Base-by-base conservation (phyloP, 257 asterid species). In the Verbena officinalis region DNA sequence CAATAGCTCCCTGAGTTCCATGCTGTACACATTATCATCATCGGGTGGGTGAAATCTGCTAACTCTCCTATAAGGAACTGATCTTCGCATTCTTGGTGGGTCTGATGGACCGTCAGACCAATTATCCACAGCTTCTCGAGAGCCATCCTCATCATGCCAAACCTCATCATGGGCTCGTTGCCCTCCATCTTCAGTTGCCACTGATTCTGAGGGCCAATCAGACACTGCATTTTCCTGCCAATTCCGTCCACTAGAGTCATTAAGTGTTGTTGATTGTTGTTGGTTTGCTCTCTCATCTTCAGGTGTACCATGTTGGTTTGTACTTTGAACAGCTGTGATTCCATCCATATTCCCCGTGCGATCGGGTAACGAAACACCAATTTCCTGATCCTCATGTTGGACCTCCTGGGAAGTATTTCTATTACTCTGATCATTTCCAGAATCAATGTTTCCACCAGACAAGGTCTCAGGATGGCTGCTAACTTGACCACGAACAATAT, bases 1-100 rank as follows among this genome's bases (percentile, higher is more conserved):
- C 56, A 90, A 76, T 49, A 93, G 89, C 81, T 93, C 99, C 80
- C 99, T 86, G 74, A 93, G 99, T 77, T 93, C 99, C 90, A 93
- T 86, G 74, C 95, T 87, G 80, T 93, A 90, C 62, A 93, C 97
- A 73, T 83, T 90, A 65, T 93, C 97, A 48, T 90, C 99, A 59
- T 87, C 96, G 11, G 96, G 95, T 17, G 95, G 95, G 69, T 86
- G 94, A 76, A 90, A 93, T 80, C 97, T 77, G 74, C 84, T 63
- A 45, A 49, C 56, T 72, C 98, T 81, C 68, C 96, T 73, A 20
- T 59, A 39, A 23, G 85, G 83, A 72, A 73, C 67, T 24, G 96
- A 66, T 62, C 77, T 77, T 30, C 84, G 85, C 80, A 84, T 83
- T 81, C 96, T 84, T 56, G 96, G 81, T 72, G 90, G 96, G 76